Percentiles rank a stretch among this genome's conserved stretches.
phyloP scores from a whole-genome alignment of 768 basidiomycete species.

The Pleurotus sapidus region DNA sequence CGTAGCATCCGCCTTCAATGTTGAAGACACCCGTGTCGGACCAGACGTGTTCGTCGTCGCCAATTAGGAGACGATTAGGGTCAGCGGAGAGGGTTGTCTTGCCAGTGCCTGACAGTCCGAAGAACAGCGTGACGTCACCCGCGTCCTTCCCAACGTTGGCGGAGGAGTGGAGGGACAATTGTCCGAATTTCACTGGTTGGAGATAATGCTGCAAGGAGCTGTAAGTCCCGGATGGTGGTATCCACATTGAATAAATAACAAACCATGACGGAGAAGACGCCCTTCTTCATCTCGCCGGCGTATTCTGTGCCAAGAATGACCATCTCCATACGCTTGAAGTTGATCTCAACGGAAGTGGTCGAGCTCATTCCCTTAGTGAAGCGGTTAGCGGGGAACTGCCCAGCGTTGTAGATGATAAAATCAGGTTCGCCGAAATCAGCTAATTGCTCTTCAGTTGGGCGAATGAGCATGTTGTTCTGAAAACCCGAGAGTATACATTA shows the following conservation, averaged over 20 bases:
- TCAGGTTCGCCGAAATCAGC: constrained; percentile 95
- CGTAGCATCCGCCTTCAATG: constrained; percentile 99
- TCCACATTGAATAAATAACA: constrained; percentile 1
- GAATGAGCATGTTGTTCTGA: constrained; percentile 99
- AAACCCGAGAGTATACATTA: constrained; percentile 16
- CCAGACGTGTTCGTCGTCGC: constrained; percentile 99
- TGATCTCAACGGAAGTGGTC: constrained; percentile 97
- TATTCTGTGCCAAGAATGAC: constrained; percentile 99
- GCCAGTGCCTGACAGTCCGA: constrained; percentile 96
- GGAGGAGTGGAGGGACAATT: constrained; percentile 96
- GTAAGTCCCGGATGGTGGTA: constrained; percentile 7
- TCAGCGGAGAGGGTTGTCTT: constrained; percentile 99
- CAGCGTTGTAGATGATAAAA: constrained; percentile 99
- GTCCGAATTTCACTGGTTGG: constrained; percentile 97
- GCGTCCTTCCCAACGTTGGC: constrained; percentile 92
- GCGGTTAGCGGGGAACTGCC: constrained; percentile 99
- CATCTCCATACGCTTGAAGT: constrained; percentile 99
- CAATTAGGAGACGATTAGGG: constrained; percentile 89
- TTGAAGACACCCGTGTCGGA: constrained; percentile 99
- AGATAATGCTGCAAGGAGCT: constrained; percentile 73
- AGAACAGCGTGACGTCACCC: constrained; percentile 96
- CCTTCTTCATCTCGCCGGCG: constrained; percentile 99
- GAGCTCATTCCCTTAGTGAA: constrained; percentile 99
- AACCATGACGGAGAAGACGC: constrained; percentile 83
- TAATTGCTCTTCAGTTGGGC: constrained; percentile 93